Conservation (phyloP, 225 moss, liverwort and hornwort species). For the Pseudisothecium myosuroides region DNA sequence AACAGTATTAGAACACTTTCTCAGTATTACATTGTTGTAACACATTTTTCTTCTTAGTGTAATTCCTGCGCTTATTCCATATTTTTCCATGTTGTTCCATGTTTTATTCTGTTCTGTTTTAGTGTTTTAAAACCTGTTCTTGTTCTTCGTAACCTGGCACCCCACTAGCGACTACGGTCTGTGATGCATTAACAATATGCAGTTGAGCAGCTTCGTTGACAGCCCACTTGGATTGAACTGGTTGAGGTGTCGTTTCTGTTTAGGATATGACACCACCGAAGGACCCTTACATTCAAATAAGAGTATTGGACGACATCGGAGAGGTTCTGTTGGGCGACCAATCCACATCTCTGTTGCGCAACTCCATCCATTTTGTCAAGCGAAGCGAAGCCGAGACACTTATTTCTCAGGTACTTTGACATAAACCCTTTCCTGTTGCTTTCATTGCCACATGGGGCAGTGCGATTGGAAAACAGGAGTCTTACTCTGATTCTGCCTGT, state of each 20-base stretch:
- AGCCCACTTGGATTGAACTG: not conserved
- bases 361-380: conserved; percentile 92
- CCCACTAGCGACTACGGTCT: not conserved
- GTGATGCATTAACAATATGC: not conserved
- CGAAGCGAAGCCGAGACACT: conserved; percentile 87
- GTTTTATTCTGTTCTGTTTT: not conserved
- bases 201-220: not conserved
- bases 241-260: not conserved
- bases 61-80: not conserved
- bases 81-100: not conserved
- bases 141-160: not conserved
- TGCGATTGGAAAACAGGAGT: not conserved
- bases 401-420: conserved; percentile 59
- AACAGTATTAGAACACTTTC: not conserved
- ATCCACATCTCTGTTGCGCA: conserved; percentile 63
- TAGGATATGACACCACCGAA: conserved; percentile 98
- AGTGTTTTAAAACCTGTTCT: not conserved
- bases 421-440: not conserved
- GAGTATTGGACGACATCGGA: conserved; percentile 74
- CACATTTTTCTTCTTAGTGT: not conserved
- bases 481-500: not conserved
- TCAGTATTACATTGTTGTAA: not conserved
- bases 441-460: not conserved
- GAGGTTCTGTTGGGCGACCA: conserved; percentile 94
- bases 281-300: conserved; percentile 90